Conservation (phyloP, 805 yeast species). For the Pichia nakasei region DNA sequence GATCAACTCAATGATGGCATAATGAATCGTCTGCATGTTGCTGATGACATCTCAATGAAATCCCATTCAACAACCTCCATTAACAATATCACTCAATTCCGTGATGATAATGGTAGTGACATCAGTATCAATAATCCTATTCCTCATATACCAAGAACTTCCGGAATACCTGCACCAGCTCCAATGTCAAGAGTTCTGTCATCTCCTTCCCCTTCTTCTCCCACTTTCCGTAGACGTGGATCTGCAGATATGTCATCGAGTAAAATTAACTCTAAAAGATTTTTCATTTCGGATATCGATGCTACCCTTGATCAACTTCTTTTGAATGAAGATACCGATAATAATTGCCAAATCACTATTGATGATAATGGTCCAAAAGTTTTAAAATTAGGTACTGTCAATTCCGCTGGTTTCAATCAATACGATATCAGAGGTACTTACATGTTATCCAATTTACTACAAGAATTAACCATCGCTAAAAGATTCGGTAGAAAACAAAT, state of each 20-base stretch:
- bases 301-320: conserved; percentile 60
- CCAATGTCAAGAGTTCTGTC: background rate
- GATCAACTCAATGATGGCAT: background rate
- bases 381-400: conserved; percentile 71
- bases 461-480: conserved; percentile 82
- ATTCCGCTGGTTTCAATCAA: conserved; percentile 71
- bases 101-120: background rate
- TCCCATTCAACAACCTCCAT: conserved; percentile 13
- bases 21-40: background rate
- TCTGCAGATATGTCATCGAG: conserved; percentile 44
- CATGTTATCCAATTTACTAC: conserved; percentile 76
- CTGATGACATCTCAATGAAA: conserved; percentile 1
- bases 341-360: conserved; percentile 73
- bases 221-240: conserved; percentile 35
- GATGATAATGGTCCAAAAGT: conserved; percentile 83
- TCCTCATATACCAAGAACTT: background rate
- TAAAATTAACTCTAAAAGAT: conserved; percentile 33
- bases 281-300: conserved; percentile 69
- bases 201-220: conserved; percentile 9
- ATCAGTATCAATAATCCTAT: background rate
- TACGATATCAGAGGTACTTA: conserved; percentile 79
- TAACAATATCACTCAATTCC: background rate
- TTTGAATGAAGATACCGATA: conserved; percentile 76
- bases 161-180: background rate
- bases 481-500: conserved; percentile 70